Conservation (phyloP, 164 flowering plant genomes). For the Santalum album region DNA sequence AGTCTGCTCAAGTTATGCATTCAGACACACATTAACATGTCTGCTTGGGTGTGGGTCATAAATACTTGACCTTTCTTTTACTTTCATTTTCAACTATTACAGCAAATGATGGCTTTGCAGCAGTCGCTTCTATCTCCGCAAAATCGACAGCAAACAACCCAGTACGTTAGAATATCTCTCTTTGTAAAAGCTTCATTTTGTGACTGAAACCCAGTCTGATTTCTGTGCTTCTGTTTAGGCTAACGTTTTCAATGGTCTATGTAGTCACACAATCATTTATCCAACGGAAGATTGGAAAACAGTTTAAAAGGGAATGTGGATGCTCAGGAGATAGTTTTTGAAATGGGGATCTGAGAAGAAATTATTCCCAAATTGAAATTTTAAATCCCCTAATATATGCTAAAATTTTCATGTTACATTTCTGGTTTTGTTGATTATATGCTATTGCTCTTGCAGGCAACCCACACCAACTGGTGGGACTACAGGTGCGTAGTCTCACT, state of each 20-base stretch:
- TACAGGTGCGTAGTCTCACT: conserved; percentile 26
- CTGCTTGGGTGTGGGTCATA: neutral
- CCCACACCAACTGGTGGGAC: conserved; percentile 39
- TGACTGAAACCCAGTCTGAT: neutral
- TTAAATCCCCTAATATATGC: too few species aligned
- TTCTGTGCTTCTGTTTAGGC: neutral
- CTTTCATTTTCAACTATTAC: conserved; percentile 3
- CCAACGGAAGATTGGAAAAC: too few species aligned
- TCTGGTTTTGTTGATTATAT: too few species aligned
- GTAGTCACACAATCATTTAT: too few species aligned
- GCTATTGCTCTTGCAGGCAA: conserved; percentile 37
- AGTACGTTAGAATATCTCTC: conserved; percentile 11
- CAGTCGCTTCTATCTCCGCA: conserved; percentile 17
- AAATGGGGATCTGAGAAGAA: too few species aligned
- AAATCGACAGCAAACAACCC: conserved; percentile 13
- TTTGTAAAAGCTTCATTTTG: neutral
- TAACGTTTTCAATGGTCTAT: too few species aligned
- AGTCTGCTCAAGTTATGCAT: neutral
- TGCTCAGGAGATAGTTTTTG: too few species aligned
- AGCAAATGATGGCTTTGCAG: conserved; percentile 28
- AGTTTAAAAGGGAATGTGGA: too few species aligned
- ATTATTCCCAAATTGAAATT: too few species aligned
- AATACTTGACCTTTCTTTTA: neutral
- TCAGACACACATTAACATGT: neutral
- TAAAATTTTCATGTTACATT: too few species aligned